Evolutionary conservation across 2,329 filamentous ascomycete species (phyloP).

Genomic region (Lachnellula cervina): DNA sequence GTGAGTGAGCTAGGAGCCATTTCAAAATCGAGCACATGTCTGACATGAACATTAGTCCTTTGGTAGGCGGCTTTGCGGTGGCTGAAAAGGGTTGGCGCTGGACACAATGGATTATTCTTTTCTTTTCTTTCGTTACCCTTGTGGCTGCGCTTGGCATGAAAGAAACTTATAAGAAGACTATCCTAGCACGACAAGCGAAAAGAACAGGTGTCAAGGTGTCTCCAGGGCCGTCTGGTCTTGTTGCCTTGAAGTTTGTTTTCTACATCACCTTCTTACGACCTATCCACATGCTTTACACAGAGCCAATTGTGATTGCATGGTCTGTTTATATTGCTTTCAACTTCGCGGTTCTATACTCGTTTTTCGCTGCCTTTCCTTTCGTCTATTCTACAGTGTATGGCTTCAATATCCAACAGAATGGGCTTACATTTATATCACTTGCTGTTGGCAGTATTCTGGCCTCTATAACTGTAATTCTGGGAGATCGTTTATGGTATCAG

Average conservation of each 20-base stretch:
- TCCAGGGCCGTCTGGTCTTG: slow-evolving; percentile 5
- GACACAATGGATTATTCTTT: slow-evolving; percentile 14
- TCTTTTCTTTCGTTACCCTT: slow-evolving; percentile 8
- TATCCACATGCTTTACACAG: slow-evolving; percentile 53
- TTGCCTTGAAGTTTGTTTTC: background rate
- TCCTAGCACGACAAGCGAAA: background rate
- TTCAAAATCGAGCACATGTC: background rate
- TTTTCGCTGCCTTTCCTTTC: slow-evolving; percentile 47
- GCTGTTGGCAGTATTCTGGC: slow-evolving; percentile 10
- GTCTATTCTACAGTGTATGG: slow-evolving; percentile 41
- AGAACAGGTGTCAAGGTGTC: background rate
- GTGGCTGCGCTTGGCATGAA: slow-evolving; percentile 5
- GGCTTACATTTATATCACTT: slow-evolving; percentile 16
- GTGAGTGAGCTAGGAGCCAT: background rate
- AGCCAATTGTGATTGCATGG: slow-evolving; percentile 56
- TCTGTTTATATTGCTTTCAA: slow-evolving; percentile 46
- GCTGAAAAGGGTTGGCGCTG: slow-evolving; percentile 15
- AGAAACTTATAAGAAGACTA: background rate
- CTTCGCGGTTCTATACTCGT: slow-evolving; percentile 48
- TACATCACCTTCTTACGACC: slow-evolving; percentile 32
- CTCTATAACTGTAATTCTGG: slow-evolving; percentile 34
- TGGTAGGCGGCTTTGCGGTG: slow-evolving; percentile 17
- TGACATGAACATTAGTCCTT: slow-evolving; percentile 11
- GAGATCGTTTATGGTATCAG: slow-evolving; percentile 39
- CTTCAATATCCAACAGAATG: slow-evolving; percentile 33